Evolutionary conservation across 106 monocot species (phyloP), one percentile per base, ranked within the genome.

Genomic region (Dendrobium huoshanense): DNA sequence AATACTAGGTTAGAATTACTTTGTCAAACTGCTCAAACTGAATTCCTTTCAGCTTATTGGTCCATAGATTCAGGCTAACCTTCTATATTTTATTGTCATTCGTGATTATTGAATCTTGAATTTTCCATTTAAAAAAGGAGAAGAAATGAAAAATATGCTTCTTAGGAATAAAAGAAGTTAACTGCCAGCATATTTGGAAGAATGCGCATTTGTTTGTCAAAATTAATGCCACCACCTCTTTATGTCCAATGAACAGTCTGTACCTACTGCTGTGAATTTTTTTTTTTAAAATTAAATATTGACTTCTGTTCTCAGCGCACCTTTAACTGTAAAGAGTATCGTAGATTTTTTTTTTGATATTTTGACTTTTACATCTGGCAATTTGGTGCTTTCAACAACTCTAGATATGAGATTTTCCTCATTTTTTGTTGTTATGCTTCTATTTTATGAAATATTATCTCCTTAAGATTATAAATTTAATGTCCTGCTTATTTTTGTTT

Each of bases 401-500:
- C 41, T 73, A 18, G 42, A 20, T 18, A 19, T n/a, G 43, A 41
- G 1, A 19, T 43, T 74, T 10, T 0, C 22, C 22, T 61, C 61
- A 22, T 61, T 61, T 20, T 22, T 61, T 58, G 5, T 61, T 61
- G 37, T 61, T 61, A 37, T 70, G 37, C 33, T 70, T 70, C 13
- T 37, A 4, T 37, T 16, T 70, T 74, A 18, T 74, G 43, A 44
- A 20, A 22, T 37, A 44, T 43, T 74, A 20, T 43, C 44, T 74
- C 18, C 2, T 68, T 1, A 11, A 33, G 11, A 9, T 70, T 37
- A 11, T 37, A 70, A 61, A 70, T 70, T 8, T 70, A 70, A 33
- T 70, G 15, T 37, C 70, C 15, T 37, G 37, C 11, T 67, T 77
- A 4, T 47, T 51, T 51, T 80, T 80, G 10, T 55, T 81, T 73